Base-by-base conservation (phyloP, 192 early-diverging fungal species). In the Podila epicladia region DNA sequence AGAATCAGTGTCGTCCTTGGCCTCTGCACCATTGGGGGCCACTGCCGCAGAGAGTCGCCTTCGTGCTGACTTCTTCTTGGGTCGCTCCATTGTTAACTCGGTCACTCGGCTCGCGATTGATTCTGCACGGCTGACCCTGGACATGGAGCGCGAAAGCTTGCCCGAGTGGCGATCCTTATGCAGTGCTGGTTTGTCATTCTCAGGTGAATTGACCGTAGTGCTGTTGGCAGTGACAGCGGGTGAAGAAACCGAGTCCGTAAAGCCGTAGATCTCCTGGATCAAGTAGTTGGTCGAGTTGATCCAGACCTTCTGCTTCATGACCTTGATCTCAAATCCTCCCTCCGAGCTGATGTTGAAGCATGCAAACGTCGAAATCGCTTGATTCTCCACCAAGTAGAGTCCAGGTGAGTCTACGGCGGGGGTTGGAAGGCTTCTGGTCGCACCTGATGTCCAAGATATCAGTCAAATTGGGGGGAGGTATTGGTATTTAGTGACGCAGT, bases 211-310 rank as follows among this genome's bases (percentile, higher is more conserved):
- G 8, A 15, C 15, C 12, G 15, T 15, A 22, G 15, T 48, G 1
- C 41, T 29, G 31, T 48, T 61, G 9, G 33, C 4, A 4, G 69
- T 33, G 7, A 62, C 28, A 9, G 70, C 45, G 19, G 77, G 6
- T 49, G 38, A 62, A 6, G 61, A 11, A 15, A 69, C 66, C 31
- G 77, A 80, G 17, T 89, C 86, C 13, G 82, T 74, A 35, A 86
- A 87, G 4, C 90, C 90, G 58, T 84, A 91, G 17, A 91, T 88
- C 58, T 91, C 90, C 69, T 90, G 90, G 13, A 91, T 62, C 15
- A 83, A 58, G 26, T 77, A 77, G 37, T 73, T 73, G 32, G 74
- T 76, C 45, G 68, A 73, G 29, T 78, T 78, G 32, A 83, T 67
- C 82, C 82, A 83, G 58, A 78, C 74, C 24, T 83, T 83, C 59